Percentiles rank a stretch among this genome's conserved stretches.
These are phyloP conservation scores for Syzygium jambos DNA, from an alignment of 345 rosid species.

Conservation along the genomic window DNA sequence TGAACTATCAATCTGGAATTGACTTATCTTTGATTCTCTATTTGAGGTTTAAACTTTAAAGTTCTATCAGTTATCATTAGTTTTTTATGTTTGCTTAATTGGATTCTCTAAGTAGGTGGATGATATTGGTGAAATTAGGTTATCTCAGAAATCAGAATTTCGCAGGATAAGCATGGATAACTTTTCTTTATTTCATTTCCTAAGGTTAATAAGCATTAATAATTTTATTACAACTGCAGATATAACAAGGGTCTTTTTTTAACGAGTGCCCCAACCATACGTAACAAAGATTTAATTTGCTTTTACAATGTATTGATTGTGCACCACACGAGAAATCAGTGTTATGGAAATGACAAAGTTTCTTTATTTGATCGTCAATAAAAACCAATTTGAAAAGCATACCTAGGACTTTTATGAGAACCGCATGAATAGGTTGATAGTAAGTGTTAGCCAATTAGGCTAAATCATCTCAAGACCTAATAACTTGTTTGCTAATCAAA, in stretches of 20 bases:
- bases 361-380: not conserved
- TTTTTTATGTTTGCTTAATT: not conserved
- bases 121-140: not conserved
- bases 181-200: not conserved
- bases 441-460: not conserved
- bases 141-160: not conserved
- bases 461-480: no score
- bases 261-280: not conserved
- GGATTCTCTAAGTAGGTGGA: not conserved
- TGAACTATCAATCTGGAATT: not conserved
- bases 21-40: not conserved
- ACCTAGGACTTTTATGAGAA: not conserved
- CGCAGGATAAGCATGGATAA: not conserved
- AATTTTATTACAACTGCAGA: not conserved
- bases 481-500: not conserved
- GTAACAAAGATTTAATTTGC: not conserved
- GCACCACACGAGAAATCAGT: not conserved
- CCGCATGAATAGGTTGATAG: not conserved
- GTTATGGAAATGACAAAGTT: not conserved
- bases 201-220: not conserved
- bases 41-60: not conserved
- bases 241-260: not conserved
- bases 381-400: not conserved
- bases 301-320: not conserved
- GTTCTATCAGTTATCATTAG: not conserved